Evolutionary conservation across 2,329 filamentous ascomycete species (phyloP).

Genomic region (Trichoderma sp.): DNA sequence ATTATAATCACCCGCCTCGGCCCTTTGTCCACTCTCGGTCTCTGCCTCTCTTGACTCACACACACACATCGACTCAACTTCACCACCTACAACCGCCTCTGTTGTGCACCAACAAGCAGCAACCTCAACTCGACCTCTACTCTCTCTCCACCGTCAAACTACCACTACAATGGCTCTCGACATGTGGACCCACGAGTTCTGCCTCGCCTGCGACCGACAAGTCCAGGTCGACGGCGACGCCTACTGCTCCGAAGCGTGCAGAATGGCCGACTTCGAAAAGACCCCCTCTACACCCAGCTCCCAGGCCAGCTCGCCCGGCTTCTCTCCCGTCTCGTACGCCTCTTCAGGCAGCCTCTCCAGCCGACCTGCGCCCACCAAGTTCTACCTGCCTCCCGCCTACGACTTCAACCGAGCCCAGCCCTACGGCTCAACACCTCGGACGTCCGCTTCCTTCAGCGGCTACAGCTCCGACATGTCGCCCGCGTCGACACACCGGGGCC

Average conservation of each 20-base stretch:
- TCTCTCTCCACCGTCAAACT: slow-evolving; percentile 12
- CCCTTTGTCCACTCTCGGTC: slow-evolving; percentile 25
- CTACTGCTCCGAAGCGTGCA: slow-evolving; percentile 92
- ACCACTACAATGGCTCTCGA: slow-evolving; percentile 55
- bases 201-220: slow-evolving; percentile 83
- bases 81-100: not conserved
- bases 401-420: slow-evolving; percentile 69
- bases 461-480: slow-evolving; percentile 34
- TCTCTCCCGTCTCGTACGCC: slow-evolving; percentile 54
- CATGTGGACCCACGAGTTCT: slow-evolving; percentile 87
- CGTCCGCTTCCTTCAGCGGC: slow-evolving; percentile 33
- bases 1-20: slow-evolving; percentile 11
- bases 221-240: slow-evolving; percentile 74
- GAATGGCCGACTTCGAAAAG: slow-evolving; percentile 83
- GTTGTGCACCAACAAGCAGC: slow-evolving; percentile 3
- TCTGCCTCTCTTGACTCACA: slow-evolving; percentile 31
- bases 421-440: slow-evolving; percentile 55
- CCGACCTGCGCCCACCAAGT: slow-evolving; percentile 45
- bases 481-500: slow-evolving; percentile 42
- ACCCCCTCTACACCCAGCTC: slow-evolving; percentile 58
- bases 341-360: slow-evolving; percentile 45
- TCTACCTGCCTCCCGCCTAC: slow-evolving; percentile 74
- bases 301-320: slow-evolving; percentile 59
- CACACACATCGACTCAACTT: not conserved
- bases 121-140: not conserved